These are phyloP conservation scores for Larix kaempferi DNA, from an alignment of 75 land plant genomes.

Conservation along the genomic window DNA sequence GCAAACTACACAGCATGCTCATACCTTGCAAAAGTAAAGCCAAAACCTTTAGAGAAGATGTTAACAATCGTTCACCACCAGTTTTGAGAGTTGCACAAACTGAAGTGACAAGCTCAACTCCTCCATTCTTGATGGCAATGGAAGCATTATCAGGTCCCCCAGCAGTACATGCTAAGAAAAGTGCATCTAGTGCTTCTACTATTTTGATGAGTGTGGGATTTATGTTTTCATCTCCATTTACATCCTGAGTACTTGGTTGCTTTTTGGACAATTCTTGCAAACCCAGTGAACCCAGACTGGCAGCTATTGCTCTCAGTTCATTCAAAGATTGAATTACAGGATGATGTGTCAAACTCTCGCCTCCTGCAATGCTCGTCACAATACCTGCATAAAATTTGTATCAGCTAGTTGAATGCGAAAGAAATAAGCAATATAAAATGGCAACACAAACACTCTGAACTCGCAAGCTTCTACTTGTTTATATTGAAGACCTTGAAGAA, in stretches of 20 bases:
- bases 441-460: too few species aligned
- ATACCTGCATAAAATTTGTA: conserved; percentile 43
- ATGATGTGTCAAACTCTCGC: conserved; percentile 29
- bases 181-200: conserved; percentile 37
- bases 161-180: conserved; percentile 30
- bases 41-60: conserved; percentile 40
- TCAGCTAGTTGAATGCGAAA: conserved; percentile 1
- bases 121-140: conserved; percentile 71
- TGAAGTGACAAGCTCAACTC: conserved; percentile 50
- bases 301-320: conserved; percentile 23
- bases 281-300: conserved; percentile 7
- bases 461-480: too few species aligned
- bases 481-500: too few species aligned
- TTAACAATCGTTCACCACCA: conserved; percentile 14
- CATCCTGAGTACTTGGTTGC: background rate
- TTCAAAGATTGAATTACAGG: conserved; percentile 60
- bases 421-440: background rate
- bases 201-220: conserved; percentile 5
- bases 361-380: conserved; percentile 57
- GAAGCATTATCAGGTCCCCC: conserved; percentile 55
- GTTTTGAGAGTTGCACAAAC: conserved; percentile 38
- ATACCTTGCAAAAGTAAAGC: conserved; percentile 50
- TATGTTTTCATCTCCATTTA: conserved; percentile 15
- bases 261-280: conserved; percentile 3
- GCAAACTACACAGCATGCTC: conserved; percentile 1